These are phyloP conservation scores for Podaxis sp. DNA, from an alignment of 768 basidiomycete species.

Conservation along the genomic window DNA sequence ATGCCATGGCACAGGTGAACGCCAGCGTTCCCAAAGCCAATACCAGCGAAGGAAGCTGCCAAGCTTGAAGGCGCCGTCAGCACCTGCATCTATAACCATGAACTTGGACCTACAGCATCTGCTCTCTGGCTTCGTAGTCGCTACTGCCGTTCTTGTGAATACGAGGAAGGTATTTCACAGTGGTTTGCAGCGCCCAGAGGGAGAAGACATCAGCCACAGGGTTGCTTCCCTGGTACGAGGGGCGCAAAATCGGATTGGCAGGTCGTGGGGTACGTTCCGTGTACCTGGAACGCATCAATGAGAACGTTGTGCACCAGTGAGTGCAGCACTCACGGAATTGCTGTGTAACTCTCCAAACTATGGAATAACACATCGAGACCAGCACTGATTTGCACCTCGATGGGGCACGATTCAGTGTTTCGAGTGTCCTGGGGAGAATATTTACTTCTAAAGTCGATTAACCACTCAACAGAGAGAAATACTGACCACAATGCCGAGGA, in stretches of 20 bases:
- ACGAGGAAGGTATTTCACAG: constrained; percentile 85
- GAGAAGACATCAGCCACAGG: constrained; percentile 96
- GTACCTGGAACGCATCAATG: constrained; percentile 50
- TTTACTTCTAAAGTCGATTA: neutral
- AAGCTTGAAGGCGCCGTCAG: constrained; percentile 45
- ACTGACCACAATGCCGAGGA: constrained; percentile 72
- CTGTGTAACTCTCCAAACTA: constrained; percentile 91
- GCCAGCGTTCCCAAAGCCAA: constrained; percentile 93
- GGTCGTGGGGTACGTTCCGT: constrained; percentile 89
- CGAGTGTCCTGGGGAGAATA: constrained; percentile 58
- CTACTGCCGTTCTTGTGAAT: constrained; percentile 70
- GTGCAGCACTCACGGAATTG: constrained; percentile 69
- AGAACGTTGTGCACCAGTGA: neutral
- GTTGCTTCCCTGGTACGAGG: constrained; percentile 93
- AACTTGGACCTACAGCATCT: constrained; percentile 74
- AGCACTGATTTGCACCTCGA: constrained; percentile 91
- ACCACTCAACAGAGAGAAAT: neutral
- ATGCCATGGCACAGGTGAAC: constrained; percentile 91
- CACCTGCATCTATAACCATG: neutral
- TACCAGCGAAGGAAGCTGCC: constrained; percentile 92
- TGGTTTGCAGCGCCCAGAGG: constrained; percentile 87
- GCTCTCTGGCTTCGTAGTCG: constrained; percentile 80
- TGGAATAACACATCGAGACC: constrained; percentile 97
- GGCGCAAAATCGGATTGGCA: constrained; percentile 84
- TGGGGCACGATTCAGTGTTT: constrained; percentile 90